Evolutionary conservation across 2,329 filamentous ascomycete species (phyloP).

Genomic region (Aspergillus carbonarius): DNA sequence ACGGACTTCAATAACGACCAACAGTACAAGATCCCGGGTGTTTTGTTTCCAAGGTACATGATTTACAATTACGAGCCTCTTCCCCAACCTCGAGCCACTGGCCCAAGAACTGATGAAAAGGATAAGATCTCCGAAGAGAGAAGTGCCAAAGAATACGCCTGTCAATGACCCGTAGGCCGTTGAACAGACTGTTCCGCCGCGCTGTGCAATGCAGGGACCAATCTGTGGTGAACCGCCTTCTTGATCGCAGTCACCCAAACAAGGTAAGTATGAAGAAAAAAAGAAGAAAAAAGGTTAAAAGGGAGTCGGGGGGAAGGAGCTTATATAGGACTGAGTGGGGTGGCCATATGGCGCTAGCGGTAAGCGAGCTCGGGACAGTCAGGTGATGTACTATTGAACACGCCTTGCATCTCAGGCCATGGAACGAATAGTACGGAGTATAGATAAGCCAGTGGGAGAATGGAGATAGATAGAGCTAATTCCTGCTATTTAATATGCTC

Average conservation of each 20-base stretch:
- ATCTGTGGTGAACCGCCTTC: conserved; percentile 46
- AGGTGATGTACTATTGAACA: background rate
- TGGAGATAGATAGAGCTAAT: background rate
- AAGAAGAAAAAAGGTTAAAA: conserved; percentile 37
- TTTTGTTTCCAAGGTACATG: background rate
- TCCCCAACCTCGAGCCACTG: conserved; percentile 35
- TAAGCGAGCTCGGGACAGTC: conserved; percentile 16
- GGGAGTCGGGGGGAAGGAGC: conserved; percentile 2
- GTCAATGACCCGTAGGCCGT: conserved; percentile 39
- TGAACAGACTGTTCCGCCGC: conserved; percentile 48
- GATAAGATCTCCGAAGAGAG: conserved; percentile 21
- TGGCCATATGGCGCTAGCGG: conserved; percentile 13
- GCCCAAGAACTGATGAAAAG: conserved; percentile 38
- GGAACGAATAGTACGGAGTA: too few species aligned
- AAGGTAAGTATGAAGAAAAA: conserved; percentile 54
- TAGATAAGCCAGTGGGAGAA: background rate
- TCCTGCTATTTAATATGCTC: background rate
- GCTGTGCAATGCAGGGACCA: conserved; percentile 60
- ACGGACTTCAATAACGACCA: too few species aligned
- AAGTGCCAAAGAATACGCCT: conserved; percentile 43
- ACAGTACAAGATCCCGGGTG: too few species aligned
- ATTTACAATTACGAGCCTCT: conserved; percentile 20
- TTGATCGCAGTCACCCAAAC: conserved; percentile 50
- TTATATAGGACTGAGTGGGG: conserved; percentile 19
- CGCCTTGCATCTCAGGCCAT: background rate